Percentiles rank a stretch among this genome's conserved stretches.
These are phyloP conservation scores for Gliomastix tumulicola DNA, from an alignment of 2,329 filamentous ascomycete genomes.

Conservation along the genomic window DNA sequence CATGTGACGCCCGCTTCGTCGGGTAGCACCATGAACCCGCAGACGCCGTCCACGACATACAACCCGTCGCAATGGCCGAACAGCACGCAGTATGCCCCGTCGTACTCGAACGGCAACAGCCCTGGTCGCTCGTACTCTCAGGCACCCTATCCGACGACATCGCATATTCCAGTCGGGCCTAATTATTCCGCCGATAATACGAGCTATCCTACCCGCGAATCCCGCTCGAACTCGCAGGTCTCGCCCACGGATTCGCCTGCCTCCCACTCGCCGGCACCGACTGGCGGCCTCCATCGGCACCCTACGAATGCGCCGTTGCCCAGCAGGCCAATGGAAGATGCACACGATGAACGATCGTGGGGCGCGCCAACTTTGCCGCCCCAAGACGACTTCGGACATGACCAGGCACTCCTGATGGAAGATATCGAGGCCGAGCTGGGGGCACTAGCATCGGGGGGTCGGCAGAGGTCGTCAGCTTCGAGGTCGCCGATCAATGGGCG, in stretches of 20 bases:
- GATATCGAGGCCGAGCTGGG: slow-evolving; percentile 50
- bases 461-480: slow-evolving; percentile 32
- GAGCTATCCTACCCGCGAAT: slow-evolving; percentile 30
- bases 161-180: slow-evolving; percentile 46
- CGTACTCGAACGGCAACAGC: slow-evolving; percentile 30
- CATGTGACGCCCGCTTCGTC: slow-evolving; percentile 9
- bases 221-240: slow-evolving; percentile 41
- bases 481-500: no score
- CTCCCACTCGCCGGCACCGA: slow-evolving; percentile 29
- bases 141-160: slow-evolving; percentile 43
- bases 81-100: slow-evolving; percentile 20
- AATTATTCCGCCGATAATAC: slow-evolving; percentile 37
- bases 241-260: slow-evolving; percentile 40
- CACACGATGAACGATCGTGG: slow-evolving; percentile 31
- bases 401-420: slow-evolving; percentile 48
- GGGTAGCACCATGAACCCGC: slow-evolving; percentile 17
- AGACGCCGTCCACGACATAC: slow-evolving; percentile 21
- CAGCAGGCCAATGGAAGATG: slow-evolving; percentile 40
- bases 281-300: slow-evolving; percentile 46
- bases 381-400: slow-evolving; percentile 30
- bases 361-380: no score
- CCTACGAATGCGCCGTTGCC: slow-evolving; percentile 55
- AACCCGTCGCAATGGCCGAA: slow-evolving; percentile 23
- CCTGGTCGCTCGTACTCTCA: slow-evolving; percentile 27
- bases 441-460: slow-evolving; percentile 16